Conservation (phyloP, 306 rosid species). For the Glycine latifolia region DNA sequence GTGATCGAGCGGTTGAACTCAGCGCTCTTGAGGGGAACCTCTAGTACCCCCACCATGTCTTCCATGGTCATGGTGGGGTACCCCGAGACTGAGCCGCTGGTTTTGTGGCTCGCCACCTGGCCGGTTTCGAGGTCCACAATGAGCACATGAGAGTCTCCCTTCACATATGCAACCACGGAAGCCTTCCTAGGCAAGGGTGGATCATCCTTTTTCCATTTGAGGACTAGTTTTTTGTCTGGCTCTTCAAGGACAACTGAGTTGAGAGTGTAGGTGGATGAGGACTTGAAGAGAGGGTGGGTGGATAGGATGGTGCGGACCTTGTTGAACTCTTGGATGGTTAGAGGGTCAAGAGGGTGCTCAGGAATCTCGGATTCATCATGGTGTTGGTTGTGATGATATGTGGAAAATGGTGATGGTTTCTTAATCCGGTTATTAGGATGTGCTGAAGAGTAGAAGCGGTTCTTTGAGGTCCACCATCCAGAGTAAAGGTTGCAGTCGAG, state of each 20-base stretch:
- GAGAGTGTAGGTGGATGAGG: conserved; percentile 50
- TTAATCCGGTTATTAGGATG: conserved; percentile 29
- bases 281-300: conserved; percentile 58
- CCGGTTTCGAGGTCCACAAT: conserved; percentile 58
- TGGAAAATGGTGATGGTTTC: conserved; percentile 27
- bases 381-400: neutral
- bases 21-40: conserved; percentile 54
- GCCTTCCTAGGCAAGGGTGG: conserved; percentile 65
- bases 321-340: conserved; percentile 73
- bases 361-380: conserved; percentile 52
- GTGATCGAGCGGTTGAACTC: conserved; percentile 70
- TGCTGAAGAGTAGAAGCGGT: conserved; percentile 52
- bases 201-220: conserved; percentile 64
- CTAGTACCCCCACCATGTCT: conserved; percentile 60
- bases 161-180: conserved; percentile 57
- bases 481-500: conserved; percentile 63
- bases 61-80: conserved; percentile 73
- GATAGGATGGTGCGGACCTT: conserved; percentile 58
- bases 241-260: conserved; percentile 73
- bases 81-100: conserved; percentile 48
- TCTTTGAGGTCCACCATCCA: conserved; percentile 68
- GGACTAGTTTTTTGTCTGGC: conserved; percentile 67
- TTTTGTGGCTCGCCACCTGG: conserved; percentile 40
- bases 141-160: conserved; percentile 54
- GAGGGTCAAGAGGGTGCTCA: conserved; percentile 88